Evolutionary conservation across 768 basidiomycete species (phyloP).

Genomic region (Collybiopsis luxurians): DNA sequence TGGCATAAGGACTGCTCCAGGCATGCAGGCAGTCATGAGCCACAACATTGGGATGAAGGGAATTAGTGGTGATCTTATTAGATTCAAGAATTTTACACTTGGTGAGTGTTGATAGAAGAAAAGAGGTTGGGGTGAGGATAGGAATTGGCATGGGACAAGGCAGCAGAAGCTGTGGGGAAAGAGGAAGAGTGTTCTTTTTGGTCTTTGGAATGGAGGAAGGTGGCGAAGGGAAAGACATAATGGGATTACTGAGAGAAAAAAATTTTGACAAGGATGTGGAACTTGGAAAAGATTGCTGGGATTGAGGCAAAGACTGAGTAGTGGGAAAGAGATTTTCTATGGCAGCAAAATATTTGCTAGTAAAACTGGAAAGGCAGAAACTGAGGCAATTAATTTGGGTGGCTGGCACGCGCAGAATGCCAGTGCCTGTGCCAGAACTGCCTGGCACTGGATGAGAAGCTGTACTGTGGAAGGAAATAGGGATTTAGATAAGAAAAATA

Average conservation of each 20-base stretch:
- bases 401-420: slow-evolving; percentile 11
- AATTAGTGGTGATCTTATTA: neutral
- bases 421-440: neutral
- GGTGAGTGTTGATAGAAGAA: too few relatives aligned
- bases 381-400: too few relatives aligned
- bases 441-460: slow-evolving; percentile 6
- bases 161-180: too few relatives aligned
- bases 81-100: neutral
- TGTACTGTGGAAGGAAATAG: too few relatives aligned
- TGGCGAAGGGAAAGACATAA: slow-evolving; percentile 28
- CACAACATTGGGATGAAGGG: neutral
- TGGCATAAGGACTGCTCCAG: neutral
- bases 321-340: slow-evolving; percentile 26
- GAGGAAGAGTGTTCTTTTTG: too few relatives aligned
- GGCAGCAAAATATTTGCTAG: slow-evolving; percentile 30
- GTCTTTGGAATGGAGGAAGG: slow-evolving; percentile 23
- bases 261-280: slow-evolving; percentile 10
- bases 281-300: slow-evolving; percentile 11
- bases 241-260: slow-evolving; percentile 10
- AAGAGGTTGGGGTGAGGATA: too few relatives aligned
- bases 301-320: slow-evolving; percentile 29
- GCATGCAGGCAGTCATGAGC: neutral
- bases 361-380: too few relatives aligned
- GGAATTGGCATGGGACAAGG: too few relatives aligned
- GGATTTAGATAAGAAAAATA: too few relatives aligned